These are phyloP conservation scores for Populus tremula DNA, from an alignment of 345 rosid genomes.

Conservation along the genomic window DNA sequence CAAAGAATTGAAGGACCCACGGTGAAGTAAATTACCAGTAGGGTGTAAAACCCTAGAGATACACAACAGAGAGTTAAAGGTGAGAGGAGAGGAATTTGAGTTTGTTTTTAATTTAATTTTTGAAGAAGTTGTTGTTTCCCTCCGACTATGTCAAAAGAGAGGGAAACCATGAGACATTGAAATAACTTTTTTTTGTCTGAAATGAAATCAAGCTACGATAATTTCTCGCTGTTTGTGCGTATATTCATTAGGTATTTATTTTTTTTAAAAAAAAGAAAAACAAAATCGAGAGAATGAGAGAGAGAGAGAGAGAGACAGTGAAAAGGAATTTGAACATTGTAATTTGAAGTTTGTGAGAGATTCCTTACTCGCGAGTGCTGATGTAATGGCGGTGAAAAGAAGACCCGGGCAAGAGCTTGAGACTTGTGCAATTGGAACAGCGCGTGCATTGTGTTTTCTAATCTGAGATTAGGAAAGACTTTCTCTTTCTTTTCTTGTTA, in stretches of 20 bases:
- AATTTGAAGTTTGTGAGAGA: neutral
- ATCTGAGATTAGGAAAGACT: neutral
- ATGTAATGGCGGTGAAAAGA: neutral
- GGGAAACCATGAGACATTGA: conserved; percentile 39
- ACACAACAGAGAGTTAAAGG: neutral
- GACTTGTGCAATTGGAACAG: neutral
- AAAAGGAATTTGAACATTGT: neutral
- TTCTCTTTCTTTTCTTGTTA: neutral
- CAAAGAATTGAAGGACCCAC: neutral
- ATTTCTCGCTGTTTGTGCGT: neutral
- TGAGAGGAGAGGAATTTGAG: neutral
- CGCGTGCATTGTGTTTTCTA: neutral
- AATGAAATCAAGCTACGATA: neutral
- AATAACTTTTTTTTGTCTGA: conserved; percentile 26
- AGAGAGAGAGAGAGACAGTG: neutral
- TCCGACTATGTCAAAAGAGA: conserved; percentile 36
- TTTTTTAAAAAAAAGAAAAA: too few relatives aligned
- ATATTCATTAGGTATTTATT: neutral
- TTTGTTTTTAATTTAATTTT: conserved; percentile 1
- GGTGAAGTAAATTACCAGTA: neutral
- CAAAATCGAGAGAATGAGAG: neutral
- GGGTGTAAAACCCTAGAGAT: conserved; percentile 18
- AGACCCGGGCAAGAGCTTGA: neutral
- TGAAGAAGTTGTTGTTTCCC: conserved; percentile 28
- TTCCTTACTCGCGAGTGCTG: neutral